These are phyloP conservation scores for Hypoxylon fuscum DNA, from an alignment of 495 filamentous ascomycete genomes.

Conservation along the genomic window DNA sequence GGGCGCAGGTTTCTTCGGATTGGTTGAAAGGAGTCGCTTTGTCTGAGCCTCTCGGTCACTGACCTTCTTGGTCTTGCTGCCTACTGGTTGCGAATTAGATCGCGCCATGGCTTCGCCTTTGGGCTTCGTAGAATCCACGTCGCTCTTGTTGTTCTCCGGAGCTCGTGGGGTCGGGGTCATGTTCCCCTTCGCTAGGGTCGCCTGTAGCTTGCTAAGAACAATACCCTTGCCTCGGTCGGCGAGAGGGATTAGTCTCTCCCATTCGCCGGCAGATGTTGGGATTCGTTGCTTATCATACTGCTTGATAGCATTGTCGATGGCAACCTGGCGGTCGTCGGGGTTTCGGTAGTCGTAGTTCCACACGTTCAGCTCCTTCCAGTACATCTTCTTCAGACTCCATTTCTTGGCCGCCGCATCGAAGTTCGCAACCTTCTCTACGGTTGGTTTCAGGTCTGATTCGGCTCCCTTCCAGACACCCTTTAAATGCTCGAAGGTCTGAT, in stretches of 20 bases:
- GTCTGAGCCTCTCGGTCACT: constrained; percentile 68
- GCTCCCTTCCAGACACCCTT: constrained; percentile 62
- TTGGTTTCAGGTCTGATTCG: constrained; percentile 65
- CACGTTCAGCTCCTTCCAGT: constrained; percentile 84
- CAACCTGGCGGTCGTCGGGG: constrained; percentile 74
- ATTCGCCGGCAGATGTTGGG: constrained; percentile 74
- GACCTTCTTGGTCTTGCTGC: constrained; percentile 66
- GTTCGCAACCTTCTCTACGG: constrained; percentile 68
- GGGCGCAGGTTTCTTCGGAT: constrained; percentile 41
- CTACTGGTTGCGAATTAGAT: constrained; percentile 60
- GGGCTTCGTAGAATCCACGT: constrained; percentile 62
- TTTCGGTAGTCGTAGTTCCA: constrained; percentile 77
- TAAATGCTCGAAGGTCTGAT: constrained; percentile 67
- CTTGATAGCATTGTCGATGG: constrained; percentile 85
- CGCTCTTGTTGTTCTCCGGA: constrained; percentile 63
- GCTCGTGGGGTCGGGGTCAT: constrained; percentile 67
- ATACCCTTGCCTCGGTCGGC: constrained; percentile 83
- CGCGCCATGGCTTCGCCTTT: constrained; percentile 64
- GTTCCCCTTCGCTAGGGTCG: constrained; percentile 66
- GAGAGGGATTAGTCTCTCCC: constrained; percentile 80
- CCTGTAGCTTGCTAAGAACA: constrained; percentile 75
- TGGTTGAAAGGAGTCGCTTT: constrained; percentile 67
- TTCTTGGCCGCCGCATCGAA: constrained; percentile 64
- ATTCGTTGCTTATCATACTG: constrained; percentile 82
- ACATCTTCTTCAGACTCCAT: constrained; percentile 72